Base-by-base conservation (phyloP, 202 grass and related monocot genomes). In the Bolboschoenoplectus hybrid region DNA sequence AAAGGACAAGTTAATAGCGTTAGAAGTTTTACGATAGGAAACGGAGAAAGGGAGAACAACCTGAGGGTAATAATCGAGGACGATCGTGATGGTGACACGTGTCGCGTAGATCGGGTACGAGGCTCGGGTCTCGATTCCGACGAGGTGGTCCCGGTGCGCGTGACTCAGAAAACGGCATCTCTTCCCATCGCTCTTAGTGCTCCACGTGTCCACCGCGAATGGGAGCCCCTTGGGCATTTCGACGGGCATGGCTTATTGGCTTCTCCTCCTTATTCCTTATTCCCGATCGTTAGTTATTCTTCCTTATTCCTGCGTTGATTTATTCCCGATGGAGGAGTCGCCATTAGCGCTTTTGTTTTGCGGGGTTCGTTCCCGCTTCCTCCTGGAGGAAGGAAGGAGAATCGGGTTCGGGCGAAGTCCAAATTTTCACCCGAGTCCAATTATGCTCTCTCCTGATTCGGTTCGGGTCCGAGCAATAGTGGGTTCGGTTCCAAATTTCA, bases 191-290 rank as follows among this genome's bases (percentile, higher is more conserved):
- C 91, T 85, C 61, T 90, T 84, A 26, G 87, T 40, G 41, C 88
- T 91, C 96, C 93, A 98, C 47, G 91, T 94, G 67, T 98, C 93
- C 68, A 98, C 91, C 72, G 88, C 90, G 96, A 98, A 94, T 67
- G 93, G 93, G 32, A 98, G 91, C 1, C 93, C 91, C 87, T 64
- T 82, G 53, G 96, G 96, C 96, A 98, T 92, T 77, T 98, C 93
- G 69, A 98, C 89, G 84, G 96, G 93, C 93, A 98, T 98, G 11
- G 6, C 47, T 14, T 4, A 5, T 41, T 17, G 2, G 14, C 66
- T 12, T 53, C 20, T 52, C 26, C 72, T 52, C 19, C 49, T 76
- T 55, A 55, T 46, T 76, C 11, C 73, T 11, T 19, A 75, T 75
- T 26, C 26, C 26, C 20, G n/a, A 52, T 75, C 19, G 46, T 14